Evolutionary conservation across 108 stramenopile genomes (phyloP).

Genomic region (Epithemia pelagica): DNA sequence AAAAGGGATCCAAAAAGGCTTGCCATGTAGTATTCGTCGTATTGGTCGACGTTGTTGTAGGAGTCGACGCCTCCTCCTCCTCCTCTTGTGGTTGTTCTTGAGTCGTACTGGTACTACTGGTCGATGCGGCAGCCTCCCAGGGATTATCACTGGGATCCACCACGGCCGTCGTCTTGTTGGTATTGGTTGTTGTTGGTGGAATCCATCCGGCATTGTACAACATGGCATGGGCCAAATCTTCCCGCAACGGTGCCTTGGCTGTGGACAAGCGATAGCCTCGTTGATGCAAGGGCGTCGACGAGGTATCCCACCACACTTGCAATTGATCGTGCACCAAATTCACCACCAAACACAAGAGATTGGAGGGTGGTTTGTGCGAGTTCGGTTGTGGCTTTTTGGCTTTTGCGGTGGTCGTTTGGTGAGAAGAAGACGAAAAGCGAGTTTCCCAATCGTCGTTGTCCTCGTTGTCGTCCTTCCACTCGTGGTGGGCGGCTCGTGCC

Average conservation of each 20-base stretch:
- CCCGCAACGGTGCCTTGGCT: conserved; percentile 68
- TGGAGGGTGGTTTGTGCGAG: conserved; percentile 2
- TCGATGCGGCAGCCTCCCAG: conserved; percentile 20
- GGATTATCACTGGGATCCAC: not conserved
- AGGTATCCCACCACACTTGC: conserved; percentile 48
- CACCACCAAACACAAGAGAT: conserved; percentile 31
- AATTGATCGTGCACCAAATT: conserved; percentile 50
- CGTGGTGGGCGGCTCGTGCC: not conserved
- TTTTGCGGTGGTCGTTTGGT: not conserved
- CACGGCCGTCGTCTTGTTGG: not conserved
- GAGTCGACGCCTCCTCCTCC: not conserved
- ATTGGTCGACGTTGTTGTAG: not conserved
- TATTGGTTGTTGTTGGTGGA: conserved; percentile 17
- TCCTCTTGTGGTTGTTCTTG: not conserved
- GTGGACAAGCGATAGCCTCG: conserved; percentile 64
- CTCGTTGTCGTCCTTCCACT: not conserved
- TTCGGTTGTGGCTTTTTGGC: not conserved
- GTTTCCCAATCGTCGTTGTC: not conserved
- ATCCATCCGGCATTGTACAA: conserved; percentile 43
- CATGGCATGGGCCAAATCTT: conserved; percentile 71
- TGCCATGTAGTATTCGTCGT: not conserved
- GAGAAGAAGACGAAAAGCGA: not conserved
- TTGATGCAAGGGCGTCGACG: conserved; percentile 53
- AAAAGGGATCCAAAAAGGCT: conserved; percentile 61
- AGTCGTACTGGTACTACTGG: not conserved